These are phyloP conservation scores for Botrytis cinerea DNA, from an alignment of 2,329 filamentous ascomycete species.

Conservation along the genomic window DNA sequence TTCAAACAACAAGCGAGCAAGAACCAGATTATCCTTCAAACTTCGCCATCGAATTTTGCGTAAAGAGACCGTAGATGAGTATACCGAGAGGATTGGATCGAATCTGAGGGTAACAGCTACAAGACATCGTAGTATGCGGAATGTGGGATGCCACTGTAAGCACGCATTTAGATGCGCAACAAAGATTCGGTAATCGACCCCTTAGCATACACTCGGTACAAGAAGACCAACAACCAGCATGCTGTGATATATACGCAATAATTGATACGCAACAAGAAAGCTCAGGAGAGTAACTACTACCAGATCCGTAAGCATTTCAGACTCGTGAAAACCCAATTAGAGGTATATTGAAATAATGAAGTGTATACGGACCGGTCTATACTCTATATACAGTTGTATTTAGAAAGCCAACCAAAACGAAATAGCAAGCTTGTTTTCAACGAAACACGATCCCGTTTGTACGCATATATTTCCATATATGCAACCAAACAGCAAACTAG, in stretches of 20 bases:
- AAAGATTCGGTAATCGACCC: not conserved
- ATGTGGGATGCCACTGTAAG: not conserved
- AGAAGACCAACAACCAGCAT: too few species aligned
- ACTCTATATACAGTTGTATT: too few species aligned
- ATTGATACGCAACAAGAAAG: too few species aligned
- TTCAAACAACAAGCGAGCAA: not conserved
- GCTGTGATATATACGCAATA: too few species aligned
- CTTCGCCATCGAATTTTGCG: not conserved
- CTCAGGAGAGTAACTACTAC: too few species aligned
- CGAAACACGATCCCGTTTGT: too few species aligned
- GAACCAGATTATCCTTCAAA: not conserved
- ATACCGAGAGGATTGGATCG: not conserved
- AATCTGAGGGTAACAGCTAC: not conserved
- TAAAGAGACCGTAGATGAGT: not conserved
- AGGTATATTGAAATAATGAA: too few species aligned
- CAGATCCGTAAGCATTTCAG: too few species aligned
- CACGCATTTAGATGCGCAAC: not conserved
- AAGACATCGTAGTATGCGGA: not conserved
- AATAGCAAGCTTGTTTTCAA: too few species aligned
- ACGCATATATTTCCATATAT: not conserved
- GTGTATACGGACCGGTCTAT: accelerated
- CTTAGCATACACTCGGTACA: too few species aligned
- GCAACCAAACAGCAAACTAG: not conserved
- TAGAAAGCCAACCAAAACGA: too few species aligned
- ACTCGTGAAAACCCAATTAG: too few species aligned